A percentile compares a stretch with the other conserved stretches of the same genome.
phyloP scores from a whole-genome alignment of 176 grass and related monocot genomes.

The Triticum timopheevii region DNA sequence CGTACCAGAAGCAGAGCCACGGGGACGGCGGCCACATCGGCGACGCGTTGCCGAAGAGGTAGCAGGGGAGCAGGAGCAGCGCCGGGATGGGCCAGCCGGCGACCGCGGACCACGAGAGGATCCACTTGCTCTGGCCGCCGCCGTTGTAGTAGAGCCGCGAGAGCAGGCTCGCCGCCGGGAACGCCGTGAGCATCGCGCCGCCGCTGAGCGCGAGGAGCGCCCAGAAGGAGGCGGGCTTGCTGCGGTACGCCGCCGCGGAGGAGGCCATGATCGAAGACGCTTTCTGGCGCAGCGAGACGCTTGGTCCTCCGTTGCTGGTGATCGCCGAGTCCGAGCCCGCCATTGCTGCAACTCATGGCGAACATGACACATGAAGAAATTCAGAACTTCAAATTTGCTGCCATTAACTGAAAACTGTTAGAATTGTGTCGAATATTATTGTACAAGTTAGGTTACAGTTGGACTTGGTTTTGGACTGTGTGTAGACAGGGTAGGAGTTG shows the following conservation, averaged over 20 bases:
- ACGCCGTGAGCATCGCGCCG: slow-evolving; percentile 66
- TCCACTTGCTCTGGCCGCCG: slow-evolving; percentile 91
- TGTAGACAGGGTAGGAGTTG: too few relatives aligned
- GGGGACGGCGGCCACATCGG: slow-evolving; percentile 48
- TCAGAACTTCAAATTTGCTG: too few relatives aligned
- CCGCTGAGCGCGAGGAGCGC: slow-evolving; percentile 41
- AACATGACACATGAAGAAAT: background rate
- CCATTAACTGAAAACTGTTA: too few relatives aligned
- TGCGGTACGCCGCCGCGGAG: slow-evolving; percentile 42
- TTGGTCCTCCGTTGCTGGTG: background rate
- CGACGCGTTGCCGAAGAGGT: slow-evolving; percentile 37
- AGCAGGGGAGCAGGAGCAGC: slow-evolving; percentile 49
- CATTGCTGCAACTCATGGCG: background rate
- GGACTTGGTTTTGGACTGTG: too few relatives aligned
- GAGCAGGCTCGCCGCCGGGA: slow-evolving; percentile 78
- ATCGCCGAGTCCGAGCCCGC: background rate
- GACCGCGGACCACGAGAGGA: slow-evolving; percentile 83
- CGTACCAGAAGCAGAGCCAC: slow-evolving; percentile 58
- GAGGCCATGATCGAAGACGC: slow-evolving; percentile 17
- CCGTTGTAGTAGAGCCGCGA: slow-evolving; percentile 77
- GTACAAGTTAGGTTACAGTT: too few relatives aligned
- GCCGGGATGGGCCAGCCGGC: slow-evolving; percentile 75
- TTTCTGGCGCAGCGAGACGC: slow-evolving; percentile 20
- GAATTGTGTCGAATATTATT: too few relatives aligned
- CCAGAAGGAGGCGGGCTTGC: slow-evolving; percentile 57